Evolutionary conservation across 208 protist species (phyloP).

Genomic region (Novymonas esmeraldas): DNA sequence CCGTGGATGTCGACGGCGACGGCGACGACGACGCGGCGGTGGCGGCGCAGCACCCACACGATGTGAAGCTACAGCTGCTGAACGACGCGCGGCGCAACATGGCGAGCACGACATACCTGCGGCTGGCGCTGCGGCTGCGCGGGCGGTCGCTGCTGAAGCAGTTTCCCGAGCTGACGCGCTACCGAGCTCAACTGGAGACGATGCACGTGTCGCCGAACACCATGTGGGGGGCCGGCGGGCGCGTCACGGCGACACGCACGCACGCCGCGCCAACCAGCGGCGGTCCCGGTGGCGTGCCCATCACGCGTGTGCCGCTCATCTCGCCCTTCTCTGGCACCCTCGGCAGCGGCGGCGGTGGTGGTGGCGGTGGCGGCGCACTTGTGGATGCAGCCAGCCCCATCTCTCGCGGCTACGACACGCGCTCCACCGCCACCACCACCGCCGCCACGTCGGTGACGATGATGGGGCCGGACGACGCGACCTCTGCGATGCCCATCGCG

Average conservation of each 20-base stretch:
- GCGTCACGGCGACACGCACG: constrained; percentile 8
- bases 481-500: not conserved
- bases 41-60: not conserved
- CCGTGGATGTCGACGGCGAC: not conserved
- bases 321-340: not conserved
- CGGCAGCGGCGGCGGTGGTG: not conserved
- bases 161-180: constrained; percentile 33
- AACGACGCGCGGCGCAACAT: constrained; percentile 35
- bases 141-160: constrained; percentile 39
- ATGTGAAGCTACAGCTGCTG: constrained; percentile 11
- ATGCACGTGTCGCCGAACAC: constrained; percentile 19
- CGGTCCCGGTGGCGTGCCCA: not conserved
- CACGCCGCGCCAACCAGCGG: not conserved
- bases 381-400: not conserved
- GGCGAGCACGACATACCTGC: constrained; percentile 38
- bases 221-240: constrained; percentile 1
- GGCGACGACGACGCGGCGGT: not conserved
- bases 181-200: constrained; percentile 17
- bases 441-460: no score
- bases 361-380: not conserved
- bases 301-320: not conserved
- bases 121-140: constrained; percentile 37
- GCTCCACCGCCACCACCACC: not conserved
- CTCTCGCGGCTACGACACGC: no score
- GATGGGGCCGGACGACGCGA: no score